Percentiles rank a stretch among this genome's conserved stretches.
Conservation (phyloP, 768 basidiomycete species). For the Favolaschia claudopus region DNA sequence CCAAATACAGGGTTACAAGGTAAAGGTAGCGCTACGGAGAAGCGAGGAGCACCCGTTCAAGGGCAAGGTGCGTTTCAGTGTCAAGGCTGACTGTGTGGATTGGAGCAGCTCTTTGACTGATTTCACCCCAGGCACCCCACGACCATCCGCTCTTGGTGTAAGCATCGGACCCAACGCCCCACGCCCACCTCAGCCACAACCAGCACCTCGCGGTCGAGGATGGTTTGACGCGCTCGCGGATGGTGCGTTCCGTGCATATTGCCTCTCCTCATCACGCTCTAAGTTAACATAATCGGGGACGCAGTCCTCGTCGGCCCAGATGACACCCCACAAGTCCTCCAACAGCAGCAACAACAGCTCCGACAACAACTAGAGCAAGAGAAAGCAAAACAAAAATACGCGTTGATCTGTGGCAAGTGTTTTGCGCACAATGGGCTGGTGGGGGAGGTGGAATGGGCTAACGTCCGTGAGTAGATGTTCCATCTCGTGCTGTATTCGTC, state of each 20-base stretch:
- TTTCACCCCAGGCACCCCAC: background rate
- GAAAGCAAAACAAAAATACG: conserved; percentile 60
- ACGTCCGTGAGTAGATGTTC: conserved; percentile 69
- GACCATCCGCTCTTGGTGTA: conserved; percentile 11
- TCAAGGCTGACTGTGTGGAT: no score
- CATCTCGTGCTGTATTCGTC: background rate
- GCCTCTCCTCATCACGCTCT: no score
- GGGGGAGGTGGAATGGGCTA: conserved; percentile 81
- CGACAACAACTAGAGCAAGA: no score
- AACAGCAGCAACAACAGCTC: no score
- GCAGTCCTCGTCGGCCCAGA: conserved; percentile 87
- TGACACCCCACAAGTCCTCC: conserved; percentile 59
- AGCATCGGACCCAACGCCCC: background rate
- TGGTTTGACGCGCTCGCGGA: conserved; percentile 93
- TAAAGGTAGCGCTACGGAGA: no score
- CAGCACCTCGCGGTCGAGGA: conserved; percentile 65
- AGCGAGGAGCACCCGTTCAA: no score
- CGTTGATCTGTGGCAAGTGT: conserved; percentile 88
- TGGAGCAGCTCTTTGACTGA: no score
- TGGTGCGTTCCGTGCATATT: no score
- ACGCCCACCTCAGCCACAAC: conserved; percentile 21
- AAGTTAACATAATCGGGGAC: no score
- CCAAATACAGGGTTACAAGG: no score
- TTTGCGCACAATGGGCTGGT: conserved; percentile 91
- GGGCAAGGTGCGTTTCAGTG: no score